phyloP scores from a whole-genome alignment of 805 yeast species.

The Saccharomycopsis amapae region DNA sequence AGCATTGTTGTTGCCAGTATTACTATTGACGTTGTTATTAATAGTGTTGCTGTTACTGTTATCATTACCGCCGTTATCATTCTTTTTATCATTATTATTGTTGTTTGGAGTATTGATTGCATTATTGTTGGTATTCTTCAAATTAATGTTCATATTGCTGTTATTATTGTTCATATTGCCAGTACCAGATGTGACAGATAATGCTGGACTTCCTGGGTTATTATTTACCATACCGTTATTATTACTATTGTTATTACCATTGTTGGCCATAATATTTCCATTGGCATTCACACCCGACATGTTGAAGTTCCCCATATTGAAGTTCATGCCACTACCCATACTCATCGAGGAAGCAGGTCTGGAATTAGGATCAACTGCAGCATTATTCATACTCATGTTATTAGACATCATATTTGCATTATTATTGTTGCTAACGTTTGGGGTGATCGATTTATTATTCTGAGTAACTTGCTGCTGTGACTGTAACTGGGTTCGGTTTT shows the following conservation, averaged over 20 bases:
- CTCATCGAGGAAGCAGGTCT: slow-evolving; percentile 3
- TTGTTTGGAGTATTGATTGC: slow-evolving; percentile 4
- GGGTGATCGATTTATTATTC: neutral
- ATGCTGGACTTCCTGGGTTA: neutral
- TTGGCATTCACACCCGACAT: neutral
- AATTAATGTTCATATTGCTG: slow-evolving; percentile 6
- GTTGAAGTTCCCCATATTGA: neutral
- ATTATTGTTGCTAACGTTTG: too few relatives aligned
- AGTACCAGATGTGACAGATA: neutral
- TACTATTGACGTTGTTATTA: neutral
- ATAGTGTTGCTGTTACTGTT: neutral
- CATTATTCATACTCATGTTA: slow-evolving; percentile 1
- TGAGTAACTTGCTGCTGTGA: slow-evolving; percentile 8
- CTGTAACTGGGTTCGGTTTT: slow-evolving; percentile 10
- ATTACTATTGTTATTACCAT: slow-evolving; percentile 1
- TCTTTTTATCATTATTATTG: slow-evolving; percentile 1
- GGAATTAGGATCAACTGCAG: neutral
- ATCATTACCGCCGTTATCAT: neutral
- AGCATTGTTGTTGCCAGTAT: neutral
- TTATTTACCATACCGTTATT: too few relatives aligned
- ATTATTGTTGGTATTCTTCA: neutral
- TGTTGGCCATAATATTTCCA: too few relatives aligned
- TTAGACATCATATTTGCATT: neutral
- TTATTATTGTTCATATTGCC: neutral
- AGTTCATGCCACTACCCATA: neutral